These are phyloP conservation scores for Neofusicoccum parvum DNA, from an alignment of 2,329 filamentous ascomycete species.

Conservation along the genomic window DNA sequence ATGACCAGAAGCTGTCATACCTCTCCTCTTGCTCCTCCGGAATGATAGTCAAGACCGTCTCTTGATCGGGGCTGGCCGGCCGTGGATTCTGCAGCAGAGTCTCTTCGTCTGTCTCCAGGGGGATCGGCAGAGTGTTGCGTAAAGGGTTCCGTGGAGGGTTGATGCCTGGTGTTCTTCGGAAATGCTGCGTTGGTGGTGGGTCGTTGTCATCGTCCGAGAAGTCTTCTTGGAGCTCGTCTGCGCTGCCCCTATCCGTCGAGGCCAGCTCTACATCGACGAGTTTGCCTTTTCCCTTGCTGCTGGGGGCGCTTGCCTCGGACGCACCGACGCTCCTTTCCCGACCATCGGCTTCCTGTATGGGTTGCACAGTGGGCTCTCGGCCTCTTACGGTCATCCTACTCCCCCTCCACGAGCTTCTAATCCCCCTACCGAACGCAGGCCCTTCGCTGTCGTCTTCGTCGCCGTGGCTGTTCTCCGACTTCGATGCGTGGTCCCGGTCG, in stretches of 20 bases:
- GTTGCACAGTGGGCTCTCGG: constrained; percentile 35
- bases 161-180: constrained; percentile 49
- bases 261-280: constrained; percentile 90
- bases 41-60: constrained; percentile 59
- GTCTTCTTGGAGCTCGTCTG: constrained; percentile 46
- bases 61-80: constrained; percentile 52
- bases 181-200: constrained; percentile 58
- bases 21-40: constrained; percentile 61
- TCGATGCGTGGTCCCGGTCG: constrained; percentile 57
- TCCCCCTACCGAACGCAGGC: constrained; percentile 48
- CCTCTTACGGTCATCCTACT: constrained; percentile 46
- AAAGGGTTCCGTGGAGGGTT: constrained; percentile 47
- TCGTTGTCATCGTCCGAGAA: constrained; percentile 45
- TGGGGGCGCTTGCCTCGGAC: constrained; percentile 45
- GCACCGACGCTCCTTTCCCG: constrained; percentile 42
- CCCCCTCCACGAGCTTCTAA: constrained; percentile 60
- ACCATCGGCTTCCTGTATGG: constrained; percentile 38
- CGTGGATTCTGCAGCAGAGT: constrained; percentile 48
- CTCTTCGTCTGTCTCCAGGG: constrained; percentile 56
- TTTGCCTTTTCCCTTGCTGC: constrained; percentile 61
- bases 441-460: constrained; percentile 40
- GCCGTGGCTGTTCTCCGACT: constrained; percentile 50
- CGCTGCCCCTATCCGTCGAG: constrained; percentile 53
- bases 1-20: constrained; percentile 91
- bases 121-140: constrained; percentile 40